Evolutionary conservation across 1,139 yeast species (phyloP), one percentile per base, ranked within the genome.

Genomic region (Pichia kudriavzevii): DNA sequence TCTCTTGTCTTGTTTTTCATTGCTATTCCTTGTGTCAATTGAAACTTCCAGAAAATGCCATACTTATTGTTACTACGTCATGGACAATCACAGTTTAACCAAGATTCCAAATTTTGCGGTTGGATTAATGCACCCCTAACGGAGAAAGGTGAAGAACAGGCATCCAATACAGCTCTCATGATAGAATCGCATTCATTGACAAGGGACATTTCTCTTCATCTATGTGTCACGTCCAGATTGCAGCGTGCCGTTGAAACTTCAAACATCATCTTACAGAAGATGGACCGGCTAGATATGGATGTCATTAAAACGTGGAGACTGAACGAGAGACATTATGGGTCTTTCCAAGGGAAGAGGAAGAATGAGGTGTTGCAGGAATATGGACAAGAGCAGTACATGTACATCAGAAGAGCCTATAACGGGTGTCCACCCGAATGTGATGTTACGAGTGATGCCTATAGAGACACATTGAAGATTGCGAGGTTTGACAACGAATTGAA

Each of bases 281-380:
- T 73, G 44, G 55, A 64, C 33, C 51, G 64, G 35, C 49, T 60
- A 22, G 74, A 72, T 64, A 49, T 72, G 30, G 77, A 73, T 46
- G 64, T 67, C 29, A 43, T 56, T 35, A 70, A 73, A 53, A 63
- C 72, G 5, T 82, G 93, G 91, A 67, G 84, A 48, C 58, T 81
- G 43, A 81, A 81, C 53, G 91, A 81, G 53, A 67, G 93, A 41
- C 93, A 81, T 56, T 81, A 82, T 54, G 94, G 94, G 1, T 63
- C 69, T 22, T 69, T 79, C 53, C 93, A 81, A 57, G 91, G 91
- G n/a, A 61, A 67, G 30, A 65, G 75, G 38, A 77, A 79, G 50
- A 67, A 68, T 32, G 67, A 67, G 14, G 69, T 79, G 3, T 58
- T 71, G 41, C 46, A 60, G 25, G 61, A 71, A 47, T 68, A 72